phyloP scores from a whole-genome alignment of 2,329 filamentous ascomycete genomes.

The Chrysoporthe deuterocubensis region DNA sequence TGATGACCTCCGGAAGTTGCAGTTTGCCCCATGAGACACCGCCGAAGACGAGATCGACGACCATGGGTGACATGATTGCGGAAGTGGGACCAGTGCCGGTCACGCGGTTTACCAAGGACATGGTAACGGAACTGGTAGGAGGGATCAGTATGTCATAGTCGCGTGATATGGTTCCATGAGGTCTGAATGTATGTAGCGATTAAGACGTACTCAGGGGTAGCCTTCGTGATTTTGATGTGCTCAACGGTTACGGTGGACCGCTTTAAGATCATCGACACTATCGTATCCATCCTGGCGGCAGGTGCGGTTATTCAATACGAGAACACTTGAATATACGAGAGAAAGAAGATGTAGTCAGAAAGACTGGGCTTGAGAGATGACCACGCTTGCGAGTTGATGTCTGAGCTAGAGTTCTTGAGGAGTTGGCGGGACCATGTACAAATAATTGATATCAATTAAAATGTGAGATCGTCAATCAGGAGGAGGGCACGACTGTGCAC shows the following conservation, averaged over 20 bases:
- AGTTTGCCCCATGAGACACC: slow-evolving; percentile 38
- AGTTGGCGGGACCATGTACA: neutral
- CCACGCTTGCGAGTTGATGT: neutral
- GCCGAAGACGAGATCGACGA: slow-evolving; percentile 38
- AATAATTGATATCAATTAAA: neutral
- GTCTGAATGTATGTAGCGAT: neutral
- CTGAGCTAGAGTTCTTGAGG: neutral
- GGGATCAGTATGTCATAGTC: slow-evolving; percentile 7
- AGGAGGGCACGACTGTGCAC: neutral
- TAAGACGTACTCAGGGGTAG: slow-evolving; percentile 37
- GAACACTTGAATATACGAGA: neutral
- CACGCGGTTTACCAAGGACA: slow-evolving; percentile 38
- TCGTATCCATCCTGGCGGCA: slow-evolving; percentile 32
- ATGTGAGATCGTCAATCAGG: neutral
- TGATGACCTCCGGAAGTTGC: slow-evolving; percentile 36
- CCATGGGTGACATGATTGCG: slow-evolving; percentile 37
- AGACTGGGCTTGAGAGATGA: neutral
- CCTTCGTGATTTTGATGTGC: slow-evolving; percentile 37
- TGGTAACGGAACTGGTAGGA: slow-evolving; percentile 34
- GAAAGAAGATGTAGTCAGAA: neutral
- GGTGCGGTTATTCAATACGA: neutral
- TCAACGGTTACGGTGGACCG: slow-evolving; percentile 36
- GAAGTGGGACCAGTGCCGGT: slow-evolving; percentile 38
- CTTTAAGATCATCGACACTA: slow-evolving; percentile 37
- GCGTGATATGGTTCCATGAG: neutral